Evolutionary conservation across 78 protist genomes (phyloP), one percentile per base, ranked within the genome.

Genomic region (Dictyostelium intermedium): DNA sequence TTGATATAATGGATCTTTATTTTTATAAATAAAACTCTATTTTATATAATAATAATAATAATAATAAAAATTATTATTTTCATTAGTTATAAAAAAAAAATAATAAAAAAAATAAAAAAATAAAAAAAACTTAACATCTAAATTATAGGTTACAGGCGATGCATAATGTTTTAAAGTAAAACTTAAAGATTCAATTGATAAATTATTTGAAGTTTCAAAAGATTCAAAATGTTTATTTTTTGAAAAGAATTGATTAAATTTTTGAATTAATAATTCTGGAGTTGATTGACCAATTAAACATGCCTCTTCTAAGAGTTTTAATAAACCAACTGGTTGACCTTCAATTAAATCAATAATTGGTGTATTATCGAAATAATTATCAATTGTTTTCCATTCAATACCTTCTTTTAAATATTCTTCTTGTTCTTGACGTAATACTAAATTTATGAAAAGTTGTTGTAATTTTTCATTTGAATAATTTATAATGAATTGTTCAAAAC

Each of bases 381-480:
- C 83, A 60, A 97, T 95, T 18, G 89, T 81, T 27, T 87, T 84
- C 98, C 98, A 97, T 20, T 97, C 45, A 35, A 96, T 85, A 43
- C 97, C 97, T 85, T 98, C 99, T 1, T 78, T 45, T 45, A 18
- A 72, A 91, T 98, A 98, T 91, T 98, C 99, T n/a, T 95, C 99
- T 84, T 98, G 98, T 60, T 98, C 98, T 73, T 85, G 85, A 79
- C 91, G 91, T 69, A 98, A 91, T 9, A 96, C 96, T 34, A 98
- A 91, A 45, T 97, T 97, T 82, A 97, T 97, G 82, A 98, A 98
- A 50, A 97, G 93, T 78, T 98, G 98, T 93, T 98, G 99, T 56
- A 98, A 81, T 87, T 97, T 96, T 87, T 99, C 99, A 87, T 99
- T 99, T 91, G 98, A 93, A 85, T 91, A 98, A 97, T 99, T 99